Evolutionary conservation across 305 asterid species (phyloP).

Genomic region (Solanum hybrid): DNA sequence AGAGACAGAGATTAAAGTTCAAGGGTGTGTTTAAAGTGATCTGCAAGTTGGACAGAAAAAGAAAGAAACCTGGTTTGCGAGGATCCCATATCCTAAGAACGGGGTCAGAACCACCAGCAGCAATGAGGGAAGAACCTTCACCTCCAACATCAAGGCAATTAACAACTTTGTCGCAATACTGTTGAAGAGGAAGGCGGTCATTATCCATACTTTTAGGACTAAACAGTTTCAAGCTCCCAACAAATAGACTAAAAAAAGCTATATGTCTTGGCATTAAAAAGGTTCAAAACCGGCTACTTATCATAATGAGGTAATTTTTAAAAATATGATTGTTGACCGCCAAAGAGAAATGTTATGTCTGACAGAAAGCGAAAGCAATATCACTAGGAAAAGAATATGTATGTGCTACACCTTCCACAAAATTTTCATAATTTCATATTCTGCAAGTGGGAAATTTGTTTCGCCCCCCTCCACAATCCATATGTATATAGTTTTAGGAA

Average conservation of each 20-base stretch:
- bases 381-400: background rate
- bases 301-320: background rate
- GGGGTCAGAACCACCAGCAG: conserved; percentile 78
- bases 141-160: conserved; percentile 66
- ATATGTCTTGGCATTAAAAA: no score
- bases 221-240: background rate
- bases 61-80: conserved; percentile 73
- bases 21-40: background rate
- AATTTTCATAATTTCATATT: background rate
- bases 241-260: background rate
- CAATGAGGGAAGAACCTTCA: conserved; percentile 81
- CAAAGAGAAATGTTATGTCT: background rate
- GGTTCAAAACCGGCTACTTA: background rate
- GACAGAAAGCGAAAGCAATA: background rate
- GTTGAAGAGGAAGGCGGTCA: conserved; percentile 5
- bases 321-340: background rate
- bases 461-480: background rate
- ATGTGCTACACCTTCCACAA: background rate
- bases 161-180: conserved; percentile 71
- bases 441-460: background rate
- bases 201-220: background rate
- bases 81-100: conserved; percentile 96
- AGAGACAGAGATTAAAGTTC: background rate
- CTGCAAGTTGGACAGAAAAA: conserved; percentile 2
- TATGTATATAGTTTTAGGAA: background rate